These are phyloP conservation scores for Pilasporangium apinafurcum DNA, from an alignment of 352 stramenopile species.

Conservation along the genomic window DNA sequence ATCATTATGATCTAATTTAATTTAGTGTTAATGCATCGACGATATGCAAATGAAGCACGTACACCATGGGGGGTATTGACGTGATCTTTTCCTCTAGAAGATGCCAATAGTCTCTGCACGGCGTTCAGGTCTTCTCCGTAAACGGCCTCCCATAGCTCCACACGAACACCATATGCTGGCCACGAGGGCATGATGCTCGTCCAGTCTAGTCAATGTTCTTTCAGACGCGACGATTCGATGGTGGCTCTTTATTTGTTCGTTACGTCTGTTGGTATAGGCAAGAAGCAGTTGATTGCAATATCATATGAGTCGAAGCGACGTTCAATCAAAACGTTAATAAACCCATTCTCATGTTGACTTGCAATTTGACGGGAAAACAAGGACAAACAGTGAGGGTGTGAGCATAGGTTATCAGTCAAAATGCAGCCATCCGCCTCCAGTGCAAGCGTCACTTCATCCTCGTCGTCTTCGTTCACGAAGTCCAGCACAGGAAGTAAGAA, in stretches of 20 bases:
- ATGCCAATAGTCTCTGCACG: conserved; percentile 35
- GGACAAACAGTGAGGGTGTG: background rate
- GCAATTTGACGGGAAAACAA: too few species aligned
- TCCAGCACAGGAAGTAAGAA: conserved; percentile 26
- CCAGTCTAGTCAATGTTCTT: too few species aligned
- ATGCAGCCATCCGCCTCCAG: conserved; percentile 43
- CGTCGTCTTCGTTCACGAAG: conserved; percentile 27
- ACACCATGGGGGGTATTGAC: conserved; percentile 52
- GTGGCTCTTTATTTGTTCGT: background rate
- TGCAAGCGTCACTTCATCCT: conserved; percentile 21
- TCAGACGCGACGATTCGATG: too few species aligned
- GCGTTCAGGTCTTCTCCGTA: conserved; percentile 28
- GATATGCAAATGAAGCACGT: too few species aligned
- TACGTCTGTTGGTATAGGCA: background rate
- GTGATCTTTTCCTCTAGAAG: conserved; percentile 14
- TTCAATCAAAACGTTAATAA: too few species aligned
- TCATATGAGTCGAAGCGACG: too few species aligned
- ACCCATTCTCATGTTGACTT: too few species aligned
- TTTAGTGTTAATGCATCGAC: background rate
- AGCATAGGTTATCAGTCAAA: background rate
- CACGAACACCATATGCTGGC: conserved; percentile 27
- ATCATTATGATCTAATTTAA: background rate
- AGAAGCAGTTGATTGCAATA: too few species aligned
- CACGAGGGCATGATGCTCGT: conserved; percentile 16
- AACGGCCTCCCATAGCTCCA: conserved; percentile 58